Base-by-base conservation (phyloP, 2,329 filamentous ascomycete species). In the Arthrobotrys musiformis region DNA sequence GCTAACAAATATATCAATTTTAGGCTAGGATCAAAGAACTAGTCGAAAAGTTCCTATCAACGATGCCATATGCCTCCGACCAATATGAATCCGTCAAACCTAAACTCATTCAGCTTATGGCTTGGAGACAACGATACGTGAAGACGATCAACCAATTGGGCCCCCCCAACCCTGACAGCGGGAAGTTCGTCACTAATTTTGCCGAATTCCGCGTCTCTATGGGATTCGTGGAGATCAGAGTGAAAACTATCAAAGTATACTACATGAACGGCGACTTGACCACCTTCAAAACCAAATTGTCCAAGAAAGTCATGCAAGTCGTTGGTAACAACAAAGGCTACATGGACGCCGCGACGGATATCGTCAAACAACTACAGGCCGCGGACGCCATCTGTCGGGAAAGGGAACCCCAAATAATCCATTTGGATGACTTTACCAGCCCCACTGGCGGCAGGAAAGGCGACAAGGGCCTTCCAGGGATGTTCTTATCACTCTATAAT, bases 231-330 rank as follows among this genome's bases (percentile, higher is more conserved):
- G 50, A 44, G 5, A 26, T 67, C 17, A 42, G 66, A 8, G 22
- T 56, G 1, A 66, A 69, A 13, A 24, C 61, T 6, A 35, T 77
- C 7, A 77, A 77, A 17, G 19, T 35, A 0, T 19, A 26, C 22
- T 77, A 26, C 42, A 66, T 44, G 19, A 50, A 22, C 15, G 24
- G 30, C 2, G 50, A 70, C 9, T 8, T 67, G 4, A 66, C 73
- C 2, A 28, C 42, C 1, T 28, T 77, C 17, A 77, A 77, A 46
- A 70, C 69, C 17, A 22, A 46, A 4, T 26, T 77, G 13, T 44
- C 56, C 4, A 77, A 77, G 28, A 70, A 70, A 24, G 66, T 70
- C 4, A 67, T 68, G 5, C 73, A 77, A 13, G 11, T 69, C 1
- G 66, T 77, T 1, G 73, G 73, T 1, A 54, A 15, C 24, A 56